phyloP scores from a whole-genome alignment of 148 eudicot species.

The Cornus suecica region DNA sequence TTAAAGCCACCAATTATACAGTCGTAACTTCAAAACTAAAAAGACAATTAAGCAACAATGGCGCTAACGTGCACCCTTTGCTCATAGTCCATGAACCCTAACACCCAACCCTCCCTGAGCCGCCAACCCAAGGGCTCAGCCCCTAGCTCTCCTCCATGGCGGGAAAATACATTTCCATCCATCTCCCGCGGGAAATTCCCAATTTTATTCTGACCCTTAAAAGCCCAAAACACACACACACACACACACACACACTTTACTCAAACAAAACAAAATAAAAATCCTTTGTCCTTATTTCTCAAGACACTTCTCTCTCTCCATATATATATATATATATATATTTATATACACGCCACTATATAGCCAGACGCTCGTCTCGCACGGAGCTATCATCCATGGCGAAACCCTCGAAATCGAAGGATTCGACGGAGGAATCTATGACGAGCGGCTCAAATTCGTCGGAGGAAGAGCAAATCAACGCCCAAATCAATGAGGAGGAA shows the following conservation, averaged over 20 bases:
- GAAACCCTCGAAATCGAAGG: slow-evolving; percentile 44
- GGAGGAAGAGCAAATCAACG: slow-evolving; percentile 47
- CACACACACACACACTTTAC: not conserved
- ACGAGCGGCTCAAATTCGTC: slow-evolving; percentile 42
- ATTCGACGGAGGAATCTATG: slow-evolving; percentile 33
- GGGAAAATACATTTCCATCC: slow-evolving; percentile 18
- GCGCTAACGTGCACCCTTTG: no score
- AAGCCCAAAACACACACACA: not conserved
- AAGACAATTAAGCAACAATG: no score
- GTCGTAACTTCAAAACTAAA: no score
- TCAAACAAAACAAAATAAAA: not conserved
- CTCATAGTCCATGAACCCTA: no score
- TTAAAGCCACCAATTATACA: no score
- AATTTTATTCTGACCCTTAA: not conserved
- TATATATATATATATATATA: no score
- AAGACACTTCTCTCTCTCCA: no score
- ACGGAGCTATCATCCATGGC: slow-evolving; percentile 29
- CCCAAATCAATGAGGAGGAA: slow-evolving; percentile 44
- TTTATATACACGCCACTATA: no score
- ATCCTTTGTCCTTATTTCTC: no score
- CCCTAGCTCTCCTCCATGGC: slow-evolving; percentile 5
- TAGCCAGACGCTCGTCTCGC: not conserved
- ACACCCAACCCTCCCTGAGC: no score
- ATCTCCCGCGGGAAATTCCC: slow-evolving; percentile 29
- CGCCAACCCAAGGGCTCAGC: not conserved